Evolutionary conservation across 345 rosid species (phyloP), one percentile per base, ranked within the genome.

Genomic region (Eucalyptus coolabah): DNA sequence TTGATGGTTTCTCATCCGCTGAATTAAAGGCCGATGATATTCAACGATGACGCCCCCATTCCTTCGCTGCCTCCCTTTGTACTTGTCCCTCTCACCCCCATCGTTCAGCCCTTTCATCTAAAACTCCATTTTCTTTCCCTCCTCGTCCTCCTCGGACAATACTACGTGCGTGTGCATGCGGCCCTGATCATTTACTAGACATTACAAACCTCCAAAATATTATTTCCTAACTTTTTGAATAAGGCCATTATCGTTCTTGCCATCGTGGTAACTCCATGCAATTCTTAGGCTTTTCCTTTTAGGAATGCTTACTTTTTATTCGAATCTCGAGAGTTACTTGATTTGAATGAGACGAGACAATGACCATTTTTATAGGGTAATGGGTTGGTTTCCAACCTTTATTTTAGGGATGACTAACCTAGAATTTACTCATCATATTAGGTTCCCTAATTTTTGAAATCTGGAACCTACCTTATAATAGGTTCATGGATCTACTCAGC

Each of bases 401-500:
- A 23, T 56, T 56, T 56, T 56, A 9, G 30, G 30, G 12, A 30
- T 23, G 63, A 56, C 6, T 24, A 26, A 2, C 15, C n/a, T 63
- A 30, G 0, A 63, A 30, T 14, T 14, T 28, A 30, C 2, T 14
- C 17, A 26, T 30, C 1, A 30, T 12, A 63, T 28, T 30, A 63
- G 8, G 8, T 28, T 63, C 0, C 1, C 0, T 63, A 63, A 63
- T 63, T 63, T 63, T 63, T 63, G 5, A 6, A 63, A 63, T 3
- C 0, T 3, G 5, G 1, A 63, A 63, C 5, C 5, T 63, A 63
- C 3, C 2, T 63, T 63, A 30, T 30, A 13, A 13, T 0, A 6
- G 1, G 2, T 63, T 6, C 8, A 30, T 13, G 2, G 17, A 14
- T 13, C 12, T 30, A 12, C 9, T 30, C 9, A 30, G 4, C 7